phyloP scores from a whole-genome alignment of 441 rosid species.

The Gossypium trilobum region DNA sequence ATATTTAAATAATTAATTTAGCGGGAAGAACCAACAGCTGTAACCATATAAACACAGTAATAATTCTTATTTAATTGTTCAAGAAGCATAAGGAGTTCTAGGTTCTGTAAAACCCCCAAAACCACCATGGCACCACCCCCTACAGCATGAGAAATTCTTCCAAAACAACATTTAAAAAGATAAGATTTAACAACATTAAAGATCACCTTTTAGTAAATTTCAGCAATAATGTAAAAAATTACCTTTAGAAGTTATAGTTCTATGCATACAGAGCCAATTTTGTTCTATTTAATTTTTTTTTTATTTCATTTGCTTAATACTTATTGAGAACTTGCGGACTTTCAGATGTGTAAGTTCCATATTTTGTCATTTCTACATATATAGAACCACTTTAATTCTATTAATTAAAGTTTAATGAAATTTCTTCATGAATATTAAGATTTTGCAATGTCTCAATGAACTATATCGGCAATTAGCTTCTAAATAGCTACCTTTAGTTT shows the following conservation, averaged over 20 bases:
- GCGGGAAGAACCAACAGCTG: neutral
- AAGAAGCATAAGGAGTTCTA: neutral
- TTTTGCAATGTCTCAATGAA: neutral
- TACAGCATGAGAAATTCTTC: neutral
- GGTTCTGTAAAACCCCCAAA: neutral
- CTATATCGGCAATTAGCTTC: conserved; percentile 14
- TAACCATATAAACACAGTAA: neutral
- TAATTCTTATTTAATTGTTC: neutral
- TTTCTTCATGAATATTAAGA: neutral
- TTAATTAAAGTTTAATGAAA: neutral
- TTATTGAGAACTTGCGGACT: neutral
- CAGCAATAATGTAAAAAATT: neutral
- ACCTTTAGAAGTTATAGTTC: neutral
- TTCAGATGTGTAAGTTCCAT: neutral
- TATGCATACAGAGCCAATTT: neutral
- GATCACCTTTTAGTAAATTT: neutral
- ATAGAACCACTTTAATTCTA: neutral
- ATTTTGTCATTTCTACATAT: neutral
- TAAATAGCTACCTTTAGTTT: conserved; percentile 9
- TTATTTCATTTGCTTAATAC: neutral
- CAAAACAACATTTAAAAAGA: neutral
- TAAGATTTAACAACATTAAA: neutral
- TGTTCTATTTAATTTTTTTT: neutral
- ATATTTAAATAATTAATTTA: neutral
- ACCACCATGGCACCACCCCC: neutral